These are phyloP conservation scores for Saccharomycodes ludwigii DNA, from an alignment of 805 yeast genomes.

Conservation along the genomic window DNA sequence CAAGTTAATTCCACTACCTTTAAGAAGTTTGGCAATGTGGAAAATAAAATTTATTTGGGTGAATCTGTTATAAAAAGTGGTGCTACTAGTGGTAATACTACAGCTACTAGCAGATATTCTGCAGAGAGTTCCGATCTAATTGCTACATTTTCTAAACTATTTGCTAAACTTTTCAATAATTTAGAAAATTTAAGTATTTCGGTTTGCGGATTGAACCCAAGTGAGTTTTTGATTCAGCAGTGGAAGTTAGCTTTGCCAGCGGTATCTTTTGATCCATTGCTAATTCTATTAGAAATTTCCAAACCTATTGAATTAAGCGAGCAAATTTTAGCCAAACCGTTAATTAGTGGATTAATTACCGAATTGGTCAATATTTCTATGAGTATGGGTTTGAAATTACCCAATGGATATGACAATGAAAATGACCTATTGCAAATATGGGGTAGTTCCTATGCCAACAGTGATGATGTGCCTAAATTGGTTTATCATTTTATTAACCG, in stretches of 20 bases:
- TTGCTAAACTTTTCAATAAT: constrained; percentile 20
- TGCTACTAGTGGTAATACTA: constrained; percentile 6
- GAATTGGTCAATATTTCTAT: constrained; percentile 66
- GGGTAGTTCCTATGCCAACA: constrained; percentile 32
- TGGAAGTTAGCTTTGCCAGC: constrained; percentile 79
- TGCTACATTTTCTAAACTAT: constrained; percentile 20
- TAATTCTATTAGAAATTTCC: constrained; percentile 62
- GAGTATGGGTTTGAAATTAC: constrained; percentile 65
- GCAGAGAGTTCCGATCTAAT: constrained; percentile 12
- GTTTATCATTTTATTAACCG: constrained; percentile 55
- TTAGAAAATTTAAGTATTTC: neutral
- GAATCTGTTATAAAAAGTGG: constrained; percentile 13
- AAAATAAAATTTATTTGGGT: constrained; percentile 35
- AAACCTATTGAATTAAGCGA: constrained; percentile 43
- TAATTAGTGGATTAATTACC: constrained; percentile 64
- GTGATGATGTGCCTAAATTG: constrained; percentile 40
- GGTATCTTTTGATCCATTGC: constrained; percentile 65
- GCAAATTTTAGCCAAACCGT: constrained; percentile 75
- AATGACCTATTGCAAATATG: constrained; percentile 42
- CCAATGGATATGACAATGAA: constrained; percentile 55
- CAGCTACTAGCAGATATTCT: constrained; percentile 12
- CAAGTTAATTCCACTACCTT: constrained; percentile 21
- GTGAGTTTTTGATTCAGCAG: neutral
- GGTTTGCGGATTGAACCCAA: constrained; percentile 1
- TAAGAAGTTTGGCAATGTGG: constrained; percentile 25